phyloP scores from a whole-genome alignment of 257 asterid genomes.

The Primulina eburnea region DNA sequence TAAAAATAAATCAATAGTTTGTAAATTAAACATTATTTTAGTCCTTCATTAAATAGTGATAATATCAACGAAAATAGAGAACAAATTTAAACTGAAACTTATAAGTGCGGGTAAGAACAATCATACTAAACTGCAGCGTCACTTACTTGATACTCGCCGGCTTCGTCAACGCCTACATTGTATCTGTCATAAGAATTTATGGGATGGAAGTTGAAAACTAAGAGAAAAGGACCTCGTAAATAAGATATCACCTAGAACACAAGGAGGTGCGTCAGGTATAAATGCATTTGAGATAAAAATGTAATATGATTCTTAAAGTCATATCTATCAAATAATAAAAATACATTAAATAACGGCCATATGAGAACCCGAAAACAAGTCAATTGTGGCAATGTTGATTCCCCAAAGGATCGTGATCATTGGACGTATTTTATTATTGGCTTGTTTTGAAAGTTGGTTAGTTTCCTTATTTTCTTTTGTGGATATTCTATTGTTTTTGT shows the following conservation, averaged over 20 bases:
- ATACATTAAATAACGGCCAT: not conserved
- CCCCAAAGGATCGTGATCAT: not conserved
- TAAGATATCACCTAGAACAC: constrained; percentile 78
- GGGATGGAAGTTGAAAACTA: constrained; percentile 87
- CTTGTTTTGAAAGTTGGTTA: too few species aligned
- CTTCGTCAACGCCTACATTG: constrained; percentile 87
- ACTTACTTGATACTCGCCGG: constrained; percentile 97
- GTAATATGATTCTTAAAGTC: not conserved
- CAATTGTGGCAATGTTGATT: not conserved
- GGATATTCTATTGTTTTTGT: too few species aligned
- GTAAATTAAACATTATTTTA: too few species aligned
- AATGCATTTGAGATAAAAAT: not conserved
- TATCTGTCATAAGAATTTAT: constrained; percentile 60
- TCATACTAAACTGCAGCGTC: constrained; percentile 18
- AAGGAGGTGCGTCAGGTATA: constrained; percentile 26
- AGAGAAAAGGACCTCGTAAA: constrained; percentile 77
- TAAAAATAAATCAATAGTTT: not conserved
- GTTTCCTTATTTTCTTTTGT: too few species aligned
- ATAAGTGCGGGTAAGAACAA: constrained; percentile 18
- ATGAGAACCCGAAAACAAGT: not conserved
- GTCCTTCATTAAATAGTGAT: not conserved
- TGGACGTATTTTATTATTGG: too few species aligned
- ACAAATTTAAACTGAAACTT: constrained; percentile 15
- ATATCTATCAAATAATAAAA: not conserved
- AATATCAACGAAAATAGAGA: constrained; percentile 1